phyloP scores from a whole-genome alignment of 257 asterid genomes.

The Gardenia jasminoides region DNA sequence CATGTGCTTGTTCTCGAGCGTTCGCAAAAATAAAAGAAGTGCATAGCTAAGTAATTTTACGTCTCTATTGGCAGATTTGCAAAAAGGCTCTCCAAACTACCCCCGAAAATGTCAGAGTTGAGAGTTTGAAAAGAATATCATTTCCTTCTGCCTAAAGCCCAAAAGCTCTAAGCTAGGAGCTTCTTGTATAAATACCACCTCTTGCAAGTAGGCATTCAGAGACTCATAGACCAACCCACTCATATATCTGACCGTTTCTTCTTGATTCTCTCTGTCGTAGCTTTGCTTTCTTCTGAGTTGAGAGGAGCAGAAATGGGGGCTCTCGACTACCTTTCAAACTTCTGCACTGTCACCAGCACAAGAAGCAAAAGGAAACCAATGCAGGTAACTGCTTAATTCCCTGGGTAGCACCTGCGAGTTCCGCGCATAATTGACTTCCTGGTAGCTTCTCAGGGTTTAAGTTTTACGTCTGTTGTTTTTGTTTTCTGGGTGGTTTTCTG shows the following conservation, averaged over 20 bases:
- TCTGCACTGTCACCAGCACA: constrained; percentile 67
- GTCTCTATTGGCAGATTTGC: not conserved
- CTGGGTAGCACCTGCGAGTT: not conserved
- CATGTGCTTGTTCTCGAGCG: not conserved
- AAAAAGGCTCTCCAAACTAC: too few relatives aligned
- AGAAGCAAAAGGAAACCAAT: constrained; percentile 66
- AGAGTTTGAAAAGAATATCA: not conserved
- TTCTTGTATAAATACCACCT: constrained; percentile 17
- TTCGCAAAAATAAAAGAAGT: not conserved
- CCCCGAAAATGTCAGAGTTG: too few relatives aligned
- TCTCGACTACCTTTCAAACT: constrained; percentile 78
- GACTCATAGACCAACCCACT: not conserved
- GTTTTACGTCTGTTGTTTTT: not conserved
- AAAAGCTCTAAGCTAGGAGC: constrained; percentile 7
- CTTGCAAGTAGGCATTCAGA: not conserved
- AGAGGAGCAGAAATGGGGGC: constrained; percentile 59
- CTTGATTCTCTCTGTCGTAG: constrained; percentile 5
- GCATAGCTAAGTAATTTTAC: not conserved
- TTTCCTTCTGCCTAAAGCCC: constrained; percentile 5
- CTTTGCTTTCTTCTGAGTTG: constrained; percentile 22
- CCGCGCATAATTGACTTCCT: not conserved
- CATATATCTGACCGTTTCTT: not conserved
- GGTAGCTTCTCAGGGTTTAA: not conserved
- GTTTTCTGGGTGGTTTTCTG: not conserved
- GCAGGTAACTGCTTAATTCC: constrained; percentile 53